Percentiles rank a stretch among this genome's conserved stretches.
Conservation (phyloP, 1,284 basidiomycete genomes). For the Afroboletus lepidellus region DNA sequence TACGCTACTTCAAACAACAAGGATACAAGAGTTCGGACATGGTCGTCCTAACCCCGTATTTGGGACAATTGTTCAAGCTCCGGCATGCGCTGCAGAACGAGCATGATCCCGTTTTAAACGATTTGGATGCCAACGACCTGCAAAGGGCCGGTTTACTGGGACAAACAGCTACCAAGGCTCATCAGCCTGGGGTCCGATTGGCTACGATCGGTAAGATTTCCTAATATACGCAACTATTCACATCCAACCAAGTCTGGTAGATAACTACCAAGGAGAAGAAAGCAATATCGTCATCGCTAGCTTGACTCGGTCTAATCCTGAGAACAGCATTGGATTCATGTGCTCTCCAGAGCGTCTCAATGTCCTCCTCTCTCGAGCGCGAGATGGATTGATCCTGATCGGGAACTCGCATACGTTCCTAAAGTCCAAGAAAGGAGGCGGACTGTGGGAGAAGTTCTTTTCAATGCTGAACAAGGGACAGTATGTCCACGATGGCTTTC, state of each 20-base stretch:
- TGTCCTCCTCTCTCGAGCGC: constrained; percentile 63
- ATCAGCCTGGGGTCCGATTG: constrained; percentile 42
- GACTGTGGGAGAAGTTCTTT: constrained; percentile 51
- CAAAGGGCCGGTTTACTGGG: constrained; percentile 50
- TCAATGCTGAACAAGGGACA: constrained; percentile 38
- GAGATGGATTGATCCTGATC: constrained; percentile 59
- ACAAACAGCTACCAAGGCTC: constrained; percentile 38
- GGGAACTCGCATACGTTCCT: constrained; percentile 61
- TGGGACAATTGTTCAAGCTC: constrained; percentile 60
- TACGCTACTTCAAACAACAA: constrained; percentile 63
- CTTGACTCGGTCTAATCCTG: constrained; percentile 55
- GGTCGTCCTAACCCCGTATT: constrained; percentile 64
- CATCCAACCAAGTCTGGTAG: constrained; percentile 32
- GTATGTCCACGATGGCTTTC: constrained; percentile 59
- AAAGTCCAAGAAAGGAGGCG: constrained; percentile 49
- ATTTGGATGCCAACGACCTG: constrained; percentile 59
- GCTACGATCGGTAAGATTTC: constrained; percentile 56
- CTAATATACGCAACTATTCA: too few species aligned
- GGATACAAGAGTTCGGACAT: constrained; percentile 59
- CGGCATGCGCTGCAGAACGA: constrained; percentile 44
- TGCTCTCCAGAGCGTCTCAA: constrained; percentile 62
- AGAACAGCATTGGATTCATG: constrained; percentile 65
- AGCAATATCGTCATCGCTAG: constrained; percentile 63
- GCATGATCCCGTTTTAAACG: constrained; percentile 58
- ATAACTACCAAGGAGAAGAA: constrained; percentile 71